A percentile compares a stretch with the other conserved stretches of the same genome.
Evolutionary conservation across 106 monocot species (phyloP).

Genomic region (Alisma plantagoaquatica): DNA sequence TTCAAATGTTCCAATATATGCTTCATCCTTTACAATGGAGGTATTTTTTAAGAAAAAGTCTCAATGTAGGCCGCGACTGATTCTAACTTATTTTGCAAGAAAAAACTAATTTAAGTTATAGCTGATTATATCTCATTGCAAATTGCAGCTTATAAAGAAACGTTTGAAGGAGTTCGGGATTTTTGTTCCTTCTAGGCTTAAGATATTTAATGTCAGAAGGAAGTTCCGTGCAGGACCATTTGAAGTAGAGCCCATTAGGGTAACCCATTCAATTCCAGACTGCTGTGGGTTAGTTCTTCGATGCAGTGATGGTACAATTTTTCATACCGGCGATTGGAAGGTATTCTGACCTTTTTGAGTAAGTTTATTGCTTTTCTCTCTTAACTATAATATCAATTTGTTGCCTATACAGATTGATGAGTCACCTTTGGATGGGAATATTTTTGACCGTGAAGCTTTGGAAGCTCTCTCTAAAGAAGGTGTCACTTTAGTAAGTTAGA

Average conservation of each 20-base stretch:
- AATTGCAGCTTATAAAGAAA: slow-evolving; percentile 94
- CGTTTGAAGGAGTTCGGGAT: slow-evolving; percentile 96
- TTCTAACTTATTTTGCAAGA: no score
- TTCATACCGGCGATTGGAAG: slow-evolving; percentile 99
- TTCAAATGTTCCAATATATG: slow-evolving; percentile 75
- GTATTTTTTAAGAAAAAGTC: no score
- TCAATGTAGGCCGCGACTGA: no score
- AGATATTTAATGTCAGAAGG: slow-evolving; percentile 54
- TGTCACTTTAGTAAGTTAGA: slow-evolving; percentile 80
- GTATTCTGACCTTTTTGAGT: slow-evolving; percentile 32
- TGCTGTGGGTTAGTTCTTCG: slow-evolving; percentile 96
- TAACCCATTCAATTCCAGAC: slow-evolving; percentile 99
- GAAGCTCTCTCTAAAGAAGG: slow-evolving; percentile 98
- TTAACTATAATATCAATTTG: slow-evolving; percentile 1
- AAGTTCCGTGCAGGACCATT: slow-evolving; percentile 94
- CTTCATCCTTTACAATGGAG: slow-evolving; percentile 99
- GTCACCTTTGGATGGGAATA: slow-evolving; percentile 90
- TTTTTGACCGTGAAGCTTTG: slow-evolving; percentile 92
- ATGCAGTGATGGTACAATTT: slow-evolving; percentile 86
- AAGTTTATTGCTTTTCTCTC: no score
- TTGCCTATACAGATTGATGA: slow-evolving; percentile 71
- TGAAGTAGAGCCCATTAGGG: slow-evolving; percentile 97
- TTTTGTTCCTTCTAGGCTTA: slow-evolving; percentile 82
- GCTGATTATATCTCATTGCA: no score
- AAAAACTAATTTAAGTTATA: no score